Evolutionary conservation across 2,329 filamentous ascomycete genomes (phyloP).

Genomic region (Sordariomycetes sp.): DNA sequence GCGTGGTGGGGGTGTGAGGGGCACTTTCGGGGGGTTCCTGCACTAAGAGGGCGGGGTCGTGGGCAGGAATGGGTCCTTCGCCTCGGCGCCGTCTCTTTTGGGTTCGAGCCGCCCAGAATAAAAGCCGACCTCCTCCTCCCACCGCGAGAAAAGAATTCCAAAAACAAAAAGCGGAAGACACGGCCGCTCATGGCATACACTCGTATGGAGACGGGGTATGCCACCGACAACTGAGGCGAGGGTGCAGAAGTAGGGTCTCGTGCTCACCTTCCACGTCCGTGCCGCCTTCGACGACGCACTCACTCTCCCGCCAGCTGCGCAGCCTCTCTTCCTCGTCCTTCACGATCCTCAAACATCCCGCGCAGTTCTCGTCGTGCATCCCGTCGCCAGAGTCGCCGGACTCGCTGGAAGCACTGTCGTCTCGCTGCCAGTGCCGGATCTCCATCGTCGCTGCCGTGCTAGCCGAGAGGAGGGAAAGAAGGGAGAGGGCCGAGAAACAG

Average conservation of each 20-base stretch:
- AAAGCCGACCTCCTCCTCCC: no score
- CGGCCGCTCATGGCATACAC: no score
- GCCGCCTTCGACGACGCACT: background rate
- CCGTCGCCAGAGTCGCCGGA: background rate
- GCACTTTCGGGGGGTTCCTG: background rate
- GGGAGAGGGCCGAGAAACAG: background rate
- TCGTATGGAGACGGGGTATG: background rate
- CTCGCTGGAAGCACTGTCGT: background rate
- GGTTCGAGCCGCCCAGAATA: no score
- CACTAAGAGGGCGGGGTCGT: background rate
- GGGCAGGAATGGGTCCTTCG: no score
- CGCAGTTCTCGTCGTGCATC: background rate
- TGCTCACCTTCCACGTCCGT: constrained; percentile 3
- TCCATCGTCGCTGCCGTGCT: background rate
- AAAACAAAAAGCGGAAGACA: no score
- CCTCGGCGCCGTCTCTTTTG: no score
- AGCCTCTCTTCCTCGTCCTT: constrained; percentile 3
- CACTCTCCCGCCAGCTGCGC: background rate
- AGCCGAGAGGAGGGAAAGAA: background rate
- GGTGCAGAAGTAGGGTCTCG: background rate
- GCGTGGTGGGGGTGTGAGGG: background rate
- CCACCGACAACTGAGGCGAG: background rate
- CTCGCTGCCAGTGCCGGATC: background rate
- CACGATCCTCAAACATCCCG: constrained; percentile 1
- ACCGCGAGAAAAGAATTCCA: no score